Percentiles rank a stretch among this genome's conserved stretches.
Conservation (phyloP, 805 yeast species). For the Kluyveromyces wickerhamii region DNA sequence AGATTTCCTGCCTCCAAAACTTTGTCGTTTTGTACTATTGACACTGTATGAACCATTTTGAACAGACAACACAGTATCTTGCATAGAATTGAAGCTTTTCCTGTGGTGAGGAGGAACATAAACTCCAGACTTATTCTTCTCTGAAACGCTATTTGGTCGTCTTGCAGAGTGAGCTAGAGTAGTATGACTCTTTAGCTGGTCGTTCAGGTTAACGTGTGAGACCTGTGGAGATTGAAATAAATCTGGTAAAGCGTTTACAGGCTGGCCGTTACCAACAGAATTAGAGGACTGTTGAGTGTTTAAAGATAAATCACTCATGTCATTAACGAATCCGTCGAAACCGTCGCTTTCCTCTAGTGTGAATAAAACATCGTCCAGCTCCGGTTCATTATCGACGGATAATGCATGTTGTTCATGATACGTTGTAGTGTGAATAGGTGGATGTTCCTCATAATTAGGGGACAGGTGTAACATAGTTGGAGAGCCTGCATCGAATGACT, state of each 20-base stretch:
- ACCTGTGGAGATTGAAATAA: slow-evolving; percentile 23
- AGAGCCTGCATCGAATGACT: slow-evolving; percentile 11
- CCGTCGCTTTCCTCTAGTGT: slow-evolving; percentile 30
- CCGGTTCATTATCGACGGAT: slow-evolving; percentile 15
- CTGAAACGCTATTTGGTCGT: background rate
- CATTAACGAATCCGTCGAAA: slow-evolving; percentile 20
- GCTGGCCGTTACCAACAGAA: slow-evolving; percentile 4
- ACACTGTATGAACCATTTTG: slow-evolving; percentile 12
- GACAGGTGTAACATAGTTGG: slow-evolving; percentile 20
- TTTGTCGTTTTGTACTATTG: slow-evolving; percentile 1
- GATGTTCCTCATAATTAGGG: slow-evolving; percentile 15
- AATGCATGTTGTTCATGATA: slow-evolving; percentile 19
- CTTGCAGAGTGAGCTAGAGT: slow-evolving; percentile 4
- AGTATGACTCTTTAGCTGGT: slow-evolving; percentile 3
- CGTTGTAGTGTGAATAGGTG: slow-evolving; percentile 30
- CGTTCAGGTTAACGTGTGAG: slow-evolving; percentile 1
- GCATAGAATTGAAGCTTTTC: slow-evolving; percentile 21
- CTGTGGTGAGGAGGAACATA: slow-evolving; percentile 53
- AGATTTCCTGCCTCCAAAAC: slow-evolving; percentile 2
- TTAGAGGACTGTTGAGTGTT: slow-evolving; percentile 10
- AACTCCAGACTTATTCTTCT: slow-evolving; percentile 18
- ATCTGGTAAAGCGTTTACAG: slow-evolving; percentile 21
- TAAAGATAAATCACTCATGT: slow-evolving; percentile 19
- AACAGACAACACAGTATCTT: slow-evolving; percentile 17
- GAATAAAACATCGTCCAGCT: slow-evolving; percentile 28